Conservation (phyloP, 176 grass and related monocot genomes). For the Elaeis guineensis region DNA sequence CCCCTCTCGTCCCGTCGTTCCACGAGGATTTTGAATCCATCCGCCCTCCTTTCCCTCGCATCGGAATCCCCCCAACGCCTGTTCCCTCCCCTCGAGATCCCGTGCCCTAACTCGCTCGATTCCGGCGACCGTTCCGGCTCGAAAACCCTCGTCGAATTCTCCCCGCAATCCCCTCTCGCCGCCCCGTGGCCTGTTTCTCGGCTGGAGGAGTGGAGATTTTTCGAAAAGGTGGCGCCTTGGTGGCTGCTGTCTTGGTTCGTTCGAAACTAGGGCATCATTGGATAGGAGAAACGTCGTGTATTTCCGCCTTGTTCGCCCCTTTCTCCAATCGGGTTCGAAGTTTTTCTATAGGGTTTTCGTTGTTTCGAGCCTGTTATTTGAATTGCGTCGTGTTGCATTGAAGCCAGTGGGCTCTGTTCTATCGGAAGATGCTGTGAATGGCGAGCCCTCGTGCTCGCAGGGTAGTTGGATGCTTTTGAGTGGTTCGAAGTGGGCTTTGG, state of each 20-base stretch:
- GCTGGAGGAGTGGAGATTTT: not conserved
- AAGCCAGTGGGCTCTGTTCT: not conserved
- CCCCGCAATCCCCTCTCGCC: too few relatives aligned
- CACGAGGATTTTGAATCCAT: not conserved
- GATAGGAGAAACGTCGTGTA: not conserved
- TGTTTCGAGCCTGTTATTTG: not conserved
- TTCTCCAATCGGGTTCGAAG: not conserved
- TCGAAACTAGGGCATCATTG: slow-evolving; percentile 9
- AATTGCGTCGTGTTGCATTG: too few relatives aligned
- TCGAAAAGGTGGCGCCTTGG: not conserved
- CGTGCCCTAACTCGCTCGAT: slow-evolving; percentile 6
- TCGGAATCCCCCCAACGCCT: not conserved
- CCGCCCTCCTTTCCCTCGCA: not conserved
- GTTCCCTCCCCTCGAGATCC: not conserved
- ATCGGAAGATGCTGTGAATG: not conserved
- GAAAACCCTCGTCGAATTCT: slow-evolving; percentile 7
- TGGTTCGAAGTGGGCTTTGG: not conserved
- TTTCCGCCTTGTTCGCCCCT: not conserved
- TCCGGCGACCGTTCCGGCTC: not conserved
- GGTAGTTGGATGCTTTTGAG: not conserved
- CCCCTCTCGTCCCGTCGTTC: not conserved
- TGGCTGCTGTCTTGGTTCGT: not conserved
- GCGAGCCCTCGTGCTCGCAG: too few relatives aligned
- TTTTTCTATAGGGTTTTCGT: not conserved
- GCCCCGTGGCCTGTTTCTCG: too few relatives aligned